These are phyloP conservation scores for Kalanchoe fedtschenkoi DNA, from an alignment of 164 flowering plant species.

Conservation along the genomic window DNA sequence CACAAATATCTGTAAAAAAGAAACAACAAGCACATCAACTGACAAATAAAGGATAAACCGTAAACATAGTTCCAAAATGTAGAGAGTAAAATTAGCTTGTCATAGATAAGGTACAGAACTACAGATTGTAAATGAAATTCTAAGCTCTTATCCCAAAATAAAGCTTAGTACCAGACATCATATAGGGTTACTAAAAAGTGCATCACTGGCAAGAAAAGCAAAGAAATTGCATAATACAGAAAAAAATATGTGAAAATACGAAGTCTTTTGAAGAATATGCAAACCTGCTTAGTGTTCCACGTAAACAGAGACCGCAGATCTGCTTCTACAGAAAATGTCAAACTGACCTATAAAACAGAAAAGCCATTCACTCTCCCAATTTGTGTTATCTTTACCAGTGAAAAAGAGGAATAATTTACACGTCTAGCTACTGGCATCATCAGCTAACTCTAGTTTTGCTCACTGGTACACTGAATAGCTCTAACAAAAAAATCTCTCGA, in stretches of 20 bases:
- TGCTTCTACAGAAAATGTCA: constrained; percentile 68
- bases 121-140: background rate
- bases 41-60: background rate
- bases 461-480: background rate
- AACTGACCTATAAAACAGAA: constrained; percentile 57
- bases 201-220: background rate
- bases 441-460: background rate
- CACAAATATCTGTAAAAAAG: constrained; percentile 54
- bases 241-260: too few relatives aligned
- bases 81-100: background rate
- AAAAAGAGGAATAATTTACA: background rate
- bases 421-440: background rate
- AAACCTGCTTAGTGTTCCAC: constrained; percentile 97
- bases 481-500: background rate
- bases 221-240: background rate
- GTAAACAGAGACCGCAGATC: constrained; percentile 76
- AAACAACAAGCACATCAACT: background rate
- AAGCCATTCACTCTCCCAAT: background rate
- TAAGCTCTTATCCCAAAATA: background rate
- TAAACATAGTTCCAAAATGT: background rate
- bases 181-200: background rate
- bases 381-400: background rate
- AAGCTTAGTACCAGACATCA: background rate
- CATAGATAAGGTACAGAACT: background rate
- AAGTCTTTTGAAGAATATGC: too few relatives aligned